A percentile compares a stretch with the other conserved stretches of the same genome.
phyloP scores from a whole-genome alignment of 352 stramenopile genomes.

The Globisporangium yorkense region DNA sequence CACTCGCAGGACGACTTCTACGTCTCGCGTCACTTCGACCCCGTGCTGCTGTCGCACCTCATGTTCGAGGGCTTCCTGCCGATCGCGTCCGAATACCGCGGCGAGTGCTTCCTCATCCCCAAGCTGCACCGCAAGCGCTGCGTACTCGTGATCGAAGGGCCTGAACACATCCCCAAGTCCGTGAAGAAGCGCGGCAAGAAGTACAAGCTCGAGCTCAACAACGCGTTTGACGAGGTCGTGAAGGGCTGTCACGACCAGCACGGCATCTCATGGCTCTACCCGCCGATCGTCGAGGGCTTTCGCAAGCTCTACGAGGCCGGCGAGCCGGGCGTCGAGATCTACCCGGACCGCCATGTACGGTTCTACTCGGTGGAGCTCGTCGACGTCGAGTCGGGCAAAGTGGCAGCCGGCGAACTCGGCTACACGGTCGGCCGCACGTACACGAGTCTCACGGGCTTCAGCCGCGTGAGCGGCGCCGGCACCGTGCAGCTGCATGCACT shows the following conservation, averaged over 20 bases:
- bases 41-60: constrained; percentile 83
- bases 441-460: constrained; percentile 86
- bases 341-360: constrained; percentile 46
- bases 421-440: constrained; percentile 93
- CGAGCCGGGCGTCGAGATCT: constrained; percentile 56
- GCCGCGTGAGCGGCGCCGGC: constrained; percentile 56
- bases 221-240: constrained; percentile 86
- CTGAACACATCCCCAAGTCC: constrained; percentile 85
- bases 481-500: constrained; percentile 83
- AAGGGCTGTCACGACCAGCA: constrained; percentile 90
- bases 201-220: constrained; percentile 86
- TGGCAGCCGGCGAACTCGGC: constrained; percentile 90
- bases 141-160: constrained; percentile 58
- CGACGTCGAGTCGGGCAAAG: constrained; percentile 58
- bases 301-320: constrained; percentile 52
- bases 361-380: constrained; percentile 92
- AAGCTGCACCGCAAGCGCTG: constrained; percentile 90
- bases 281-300: constrained; percentile 85
- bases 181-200: constrained; percentile 87
- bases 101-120: constrained; percentile 69
- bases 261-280: constrained; percentile 91
- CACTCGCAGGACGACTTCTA: constrained; percentile 94
- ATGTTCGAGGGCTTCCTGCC: constrained; percentile 94
- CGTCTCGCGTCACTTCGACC: constrained; percentile 86
- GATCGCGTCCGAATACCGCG: constrained; percentile 84